A percentile compares a stretch with the other conserved stretches of the same genome.
These are phyloP conservation scores for Cercospora canescens DNA, from an alignment of 2,329 filamentous ascomycete species.

Conservation along the genomic window DNA sequence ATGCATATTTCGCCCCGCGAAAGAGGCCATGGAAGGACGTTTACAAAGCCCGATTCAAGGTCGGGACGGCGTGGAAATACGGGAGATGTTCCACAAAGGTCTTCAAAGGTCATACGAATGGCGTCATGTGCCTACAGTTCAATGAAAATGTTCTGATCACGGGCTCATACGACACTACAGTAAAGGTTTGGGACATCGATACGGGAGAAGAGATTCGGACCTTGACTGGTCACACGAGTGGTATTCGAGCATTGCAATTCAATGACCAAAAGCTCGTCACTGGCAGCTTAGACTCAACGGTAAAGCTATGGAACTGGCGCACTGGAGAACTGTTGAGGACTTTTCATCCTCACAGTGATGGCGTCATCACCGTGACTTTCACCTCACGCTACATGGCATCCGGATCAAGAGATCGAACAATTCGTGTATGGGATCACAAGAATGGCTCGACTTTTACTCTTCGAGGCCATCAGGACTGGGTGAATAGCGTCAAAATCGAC, in stretches of 20 bases:
- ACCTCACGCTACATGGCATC: slow-evolving; percentile 81
- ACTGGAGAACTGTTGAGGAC: slow-evolving; percentile 85
- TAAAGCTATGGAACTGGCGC: slow-evolving; percentile 96
- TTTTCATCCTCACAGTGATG: slow-evolving; percentile 74
- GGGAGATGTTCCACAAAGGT: slow-evolving; percentile 82
- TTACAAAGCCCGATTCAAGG: slow-evolving; percentile 91
- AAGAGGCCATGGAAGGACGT: slow-evolving; percentile 90
- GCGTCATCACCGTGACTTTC: slow-evolving; percentile 86
- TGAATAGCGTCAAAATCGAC: slow-evolving; percentile 93
- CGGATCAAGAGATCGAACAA: slow-evolving; percentile 83
- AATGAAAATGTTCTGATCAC: slow-evolving; percentile 90
- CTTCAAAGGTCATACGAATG: slow-evolving; percentile 85
- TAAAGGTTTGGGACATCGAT: slow-evolving; percentile 95
- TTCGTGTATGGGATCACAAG: slow-evolving; percentile 81
- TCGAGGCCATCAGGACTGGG: slow-evolving; percentile 87
- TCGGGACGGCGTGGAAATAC: slow-evolving; percentile 97
- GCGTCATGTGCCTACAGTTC: slow-evolving; percentile 76
- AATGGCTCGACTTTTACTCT: slow-evolving; percentile 73
- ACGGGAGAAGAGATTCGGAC: slow-evolving; percentile 85
- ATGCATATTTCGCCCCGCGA: slow-evolving; percentile 52
- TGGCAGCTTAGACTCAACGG: slow-evolving; percentile 80
- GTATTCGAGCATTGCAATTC: slow-evolving; percentile 88
- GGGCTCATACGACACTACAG: slow-evolving; percentile 90
- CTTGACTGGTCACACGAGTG: slow-evolving; percentile 75
- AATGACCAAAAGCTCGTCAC: slow-evolving; percentile 89